Base-by-base conservation (phyloP, 257 asterid genomes). In the Capsicum baccatum region DNA sequence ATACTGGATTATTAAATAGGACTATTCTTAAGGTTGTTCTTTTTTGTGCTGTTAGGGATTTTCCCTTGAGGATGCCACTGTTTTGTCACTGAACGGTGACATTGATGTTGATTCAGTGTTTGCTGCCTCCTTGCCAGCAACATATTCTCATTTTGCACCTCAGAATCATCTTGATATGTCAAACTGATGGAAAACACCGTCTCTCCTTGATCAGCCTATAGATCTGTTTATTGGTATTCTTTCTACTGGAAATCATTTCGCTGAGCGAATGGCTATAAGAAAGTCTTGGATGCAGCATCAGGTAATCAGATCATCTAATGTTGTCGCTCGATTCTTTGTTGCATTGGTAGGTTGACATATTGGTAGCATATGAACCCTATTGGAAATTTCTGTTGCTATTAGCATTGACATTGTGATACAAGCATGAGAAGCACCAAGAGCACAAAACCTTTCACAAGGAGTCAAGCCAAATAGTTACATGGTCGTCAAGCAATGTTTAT, bases 191-290 rank as follows among this genome's bases (percentile, higher is more conserved):
- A 95, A 91, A 91, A 87, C 95, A 79, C 88, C 8, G 71, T 91
- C 91, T 76, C 52, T 86, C 62, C 92, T 90, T 21, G 80, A 84
- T 39, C 87, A 81, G 26, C 85, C 74, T 50, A 84, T 97, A 86
- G 92, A 89, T 76, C 91, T 95, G 85, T 97, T 97, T 83, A 89
- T 97, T 48, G 99, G 98, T 33, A 95, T 95, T 87, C 96, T 97
- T 85, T 97, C 98, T 83, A 98, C 98, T 37, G 92, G 97, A 68
- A 97, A 97, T 89, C 98, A 97, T 91, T 97, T 97, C 86, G 97
- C 99, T 3, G 99, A 97, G 90, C 97, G 98, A 48, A 97, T 97
- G 99, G 98, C 98, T 4, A 91, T 94, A 68, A 93, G 98, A 87
- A 93, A 89, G 87, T 95, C 99, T 83, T 97, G 99, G 98, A 97